Evolutionary conservation across 1,284 basidiomycete genomes (phyloP), one percentile per base, ranked within the genome.

Genomic region (Peniophora sp.): DNA sequence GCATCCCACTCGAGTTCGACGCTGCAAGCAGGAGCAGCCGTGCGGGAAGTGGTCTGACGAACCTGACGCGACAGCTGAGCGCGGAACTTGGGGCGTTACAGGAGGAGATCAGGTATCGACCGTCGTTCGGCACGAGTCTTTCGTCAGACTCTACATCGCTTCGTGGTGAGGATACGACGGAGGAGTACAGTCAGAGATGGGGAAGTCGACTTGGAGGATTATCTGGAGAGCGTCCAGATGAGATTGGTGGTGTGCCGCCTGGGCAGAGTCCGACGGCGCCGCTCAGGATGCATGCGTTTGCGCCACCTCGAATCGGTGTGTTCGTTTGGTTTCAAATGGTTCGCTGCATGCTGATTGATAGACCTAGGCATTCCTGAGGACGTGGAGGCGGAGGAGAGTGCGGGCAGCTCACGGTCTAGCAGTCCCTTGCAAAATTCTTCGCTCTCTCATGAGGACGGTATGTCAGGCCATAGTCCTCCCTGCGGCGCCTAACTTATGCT

Each of bases 21-120:
- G 53, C 64, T 35, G 52, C 49, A 34, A 57, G 59, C 27, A 58
- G 57, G 32, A 61, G 58, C 48, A 63, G 62, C 24, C 58, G 62
- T 17, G 63, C 55, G 25, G 61, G 73, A 39, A 84, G 82, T 57
- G 79, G 81, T 2, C 66, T 89, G 25, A 77, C 79, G 1, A 78
- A 70, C 38, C 70, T 87, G 39, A 78, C 81, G 34, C 75, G 81
- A 5, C 79, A 85, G 59, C 65, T 89, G 51, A 80, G 72, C 35
- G 74, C 78, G 52, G 80, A 83, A 59, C 70, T 82, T 43, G 74
- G 77, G 51, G 69, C 70, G 51, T 53, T 65, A 53, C 64, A 59
- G 63, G 58, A 63, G n/a, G 58, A 58, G 50, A 32, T 32, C 27
- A 5, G 51, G n/a, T 55, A 58, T 11, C 53, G 51, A 5, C 38